Conservation (phyloP, 176 grass and related monocot species). For the Puccinellia tenuiflora region DNA sequence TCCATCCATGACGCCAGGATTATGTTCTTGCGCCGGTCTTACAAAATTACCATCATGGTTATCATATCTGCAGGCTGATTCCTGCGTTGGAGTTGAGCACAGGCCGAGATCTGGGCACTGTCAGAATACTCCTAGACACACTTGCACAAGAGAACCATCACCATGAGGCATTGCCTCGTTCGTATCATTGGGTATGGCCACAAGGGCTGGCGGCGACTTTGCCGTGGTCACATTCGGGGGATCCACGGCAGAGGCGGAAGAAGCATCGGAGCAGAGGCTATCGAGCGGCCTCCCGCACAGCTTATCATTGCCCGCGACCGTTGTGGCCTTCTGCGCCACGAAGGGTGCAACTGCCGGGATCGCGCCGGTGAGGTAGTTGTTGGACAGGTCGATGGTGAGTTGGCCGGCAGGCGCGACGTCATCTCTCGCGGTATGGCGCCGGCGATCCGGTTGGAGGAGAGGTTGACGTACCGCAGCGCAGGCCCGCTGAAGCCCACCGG, state of each 20-base stretch:
- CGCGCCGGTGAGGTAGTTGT: constrained; percentile 77
- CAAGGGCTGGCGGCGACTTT: constrained; percentile 75
- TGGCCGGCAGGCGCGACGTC: constrained; percentile 47
- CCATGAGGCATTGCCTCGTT: constrained; percentile 18
- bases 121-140: constrained; percentile 83
- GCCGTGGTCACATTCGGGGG: constrained; percentile 41
- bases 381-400: constrained; percentile 68
- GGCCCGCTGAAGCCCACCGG: constrained; percentile 38
- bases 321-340: constrained; percentile 36
- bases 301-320: constrained; percentile 64
- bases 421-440: constrained; percentile 58
- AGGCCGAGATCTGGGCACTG: constrained; percentile 78
- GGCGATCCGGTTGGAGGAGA: constrained; percentile 66
- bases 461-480: constrained; percentile 61
- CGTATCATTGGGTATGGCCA: constrained; percentile 59
- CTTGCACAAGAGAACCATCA: constrained; percentile 39
- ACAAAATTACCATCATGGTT: neutral
- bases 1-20: neutral
- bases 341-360: constrained; percentile 54
- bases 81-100: constrained; percentile 90
- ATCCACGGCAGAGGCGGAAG: constrained; percentile 34
- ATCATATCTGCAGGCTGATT: constrained; percentile 50
- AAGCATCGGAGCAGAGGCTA: constrained; percentile 49
- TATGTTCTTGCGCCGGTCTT: neutral
- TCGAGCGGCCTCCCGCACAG: constrained; percentile 68